phyloP scores from a whole-genome alignment of 169 alveolate species.

The Cryptosporidium xiaoi region DNA sequence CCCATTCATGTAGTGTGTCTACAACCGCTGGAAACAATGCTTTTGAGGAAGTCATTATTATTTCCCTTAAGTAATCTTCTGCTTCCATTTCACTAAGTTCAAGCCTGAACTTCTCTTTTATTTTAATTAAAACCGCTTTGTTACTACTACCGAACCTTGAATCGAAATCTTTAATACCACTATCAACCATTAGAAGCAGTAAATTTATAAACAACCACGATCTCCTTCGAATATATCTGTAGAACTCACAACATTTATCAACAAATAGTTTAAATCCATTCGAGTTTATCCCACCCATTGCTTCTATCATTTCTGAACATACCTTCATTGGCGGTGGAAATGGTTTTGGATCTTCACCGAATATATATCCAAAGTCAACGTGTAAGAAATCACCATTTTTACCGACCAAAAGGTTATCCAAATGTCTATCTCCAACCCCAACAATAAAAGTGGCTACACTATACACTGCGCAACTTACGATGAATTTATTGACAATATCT shows the following conservation, averaged over 20 bases:
- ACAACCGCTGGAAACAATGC: slow-evolving; percentile 92
- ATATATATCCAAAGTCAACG: slow-evolving; percentile 97
- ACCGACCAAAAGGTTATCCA: slow-evolving; percentile 95
- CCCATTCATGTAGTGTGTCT: slow-evolving; percentile 90
- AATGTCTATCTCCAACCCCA: slow-evolving; percentile 99
- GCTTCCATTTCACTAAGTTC: slow-evolving; percentile 90
- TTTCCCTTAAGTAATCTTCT: slow-evolving; percentile 85
- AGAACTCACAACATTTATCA: slow-evolving; percentile 84
- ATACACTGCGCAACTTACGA: slow-evolving; percentile 97
- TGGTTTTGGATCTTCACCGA: slow-evolving; percentile 93
- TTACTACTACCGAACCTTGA: slow-evolving; percentile 76
- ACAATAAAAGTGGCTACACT: slow-evolving; percentile 96
- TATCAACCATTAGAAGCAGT: slow-evolving; percentile 92
- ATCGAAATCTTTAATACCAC: slow-evolving; percentile 91
- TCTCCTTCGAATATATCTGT: slow-evolving; percentile 85
- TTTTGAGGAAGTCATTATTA: slow-evolving; percentile 88
- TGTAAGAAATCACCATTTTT: slow-evolving; percentile 94
- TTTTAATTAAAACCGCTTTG: slow-evolving; percentile 75
- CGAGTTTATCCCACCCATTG: slow-evolving; percentile 94
- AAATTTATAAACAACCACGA: slow-evolving; percentile 88
- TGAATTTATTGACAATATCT: slow-evolving; percentile 84
- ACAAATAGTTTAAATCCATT: slow-evolving; percentile 84
- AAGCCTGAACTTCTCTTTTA: slow-evolving; percentile 88
- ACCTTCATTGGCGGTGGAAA: slow-evolving; percentile 94
- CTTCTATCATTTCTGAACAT: slow-evolving; percentile 91